Conservation (phyloP, 1,139 yeast species). For the Geotrichum histeridarum region DNA sequence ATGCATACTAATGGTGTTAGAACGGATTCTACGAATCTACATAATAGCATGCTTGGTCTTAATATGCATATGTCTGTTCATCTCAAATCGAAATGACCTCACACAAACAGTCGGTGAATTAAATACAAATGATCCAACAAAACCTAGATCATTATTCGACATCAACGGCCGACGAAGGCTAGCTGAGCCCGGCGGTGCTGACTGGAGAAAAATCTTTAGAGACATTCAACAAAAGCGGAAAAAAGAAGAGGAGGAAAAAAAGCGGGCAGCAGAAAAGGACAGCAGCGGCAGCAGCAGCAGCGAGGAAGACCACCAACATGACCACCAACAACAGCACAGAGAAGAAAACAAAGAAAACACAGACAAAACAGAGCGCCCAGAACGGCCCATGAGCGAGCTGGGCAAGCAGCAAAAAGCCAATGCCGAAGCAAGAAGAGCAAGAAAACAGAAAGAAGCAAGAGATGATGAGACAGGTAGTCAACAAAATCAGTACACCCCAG, state of each 20-base stretch:
- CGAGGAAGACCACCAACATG: no score
- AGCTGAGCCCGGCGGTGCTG: constrained; percentile 18
- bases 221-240: constrained; percentile 19
- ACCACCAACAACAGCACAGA: not conserved
- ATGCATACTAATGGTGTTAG: not conserved
- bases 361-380: not conserved
- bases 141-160: not conserved
- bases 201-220: constrained; percentile 18
- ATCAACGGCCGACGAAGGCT: not conserved
- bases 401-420: not conserved
- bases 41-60: constrained; percentile 12
- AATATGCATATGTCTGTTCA: constrained; percentile 7
- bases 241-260: constrained; percentile 15
- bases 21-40: constrained; percentile 11
- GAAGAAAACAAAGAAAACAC: not conserved
- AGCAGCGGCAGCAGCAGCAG: no score
- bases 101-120: not conserved
- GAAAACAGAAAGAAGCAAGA: constrained; percentile 4
- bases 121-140: not conserved
- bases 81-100: constrained; percentile 4
- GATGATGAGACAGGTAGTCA: constrained; percentile 11
- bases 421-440: not conserved
- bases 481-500: constrained; percentile 12
- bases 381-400: not conserved
- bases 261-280: not conserved